Conservation (phyloP, 495 filamentous ascomycete genomes). For the Lichenothelia convexa region DNA sequence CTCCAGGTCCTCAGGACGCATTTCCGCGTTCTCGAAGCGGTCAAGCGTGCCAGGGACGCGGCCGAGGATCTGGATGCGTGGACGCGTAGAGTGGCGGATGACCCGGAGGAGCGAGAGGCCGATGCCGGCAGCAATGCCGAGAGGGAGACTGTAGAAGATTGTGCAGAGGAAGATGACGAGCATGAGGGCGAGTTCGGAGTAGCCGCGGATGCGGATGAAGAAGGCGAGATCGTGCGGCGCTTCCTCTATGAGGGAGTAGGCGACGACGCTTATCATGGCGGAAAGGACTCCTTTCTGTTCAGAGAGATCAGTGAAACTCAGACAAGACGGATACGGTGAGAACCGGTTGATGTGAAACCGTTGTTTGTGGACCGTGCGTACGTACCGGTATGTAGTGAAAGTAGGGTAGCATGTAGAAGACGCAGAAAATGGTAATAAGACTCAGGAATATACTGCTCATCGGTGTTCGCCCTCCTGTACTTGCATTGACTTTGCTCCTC, state of each 20-base stretch:
- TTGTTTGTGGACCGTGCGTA: constrained; percentile 9
- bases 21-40: constrained; percentile 79
- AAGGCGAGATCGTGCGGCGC: constrained; percentile 79
- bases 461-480: constrained; percentile 79
- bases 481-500: constrained; percentile 81
- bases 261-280: constrained; percentile 89
- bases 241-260: constrained; percentile 88
- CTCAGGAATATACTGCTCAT: constrained; percentile 79
- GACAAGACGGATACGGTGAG: too few relatives aligned
- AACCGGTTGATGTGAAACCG: too few relatives aligned
- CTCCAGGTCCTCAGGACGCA: constrained; percentile 56
- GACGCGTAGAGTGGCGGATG: constrained; percentile 72
- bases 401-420: constrained; percentile 69
- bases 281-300: constrained; percentile 80
- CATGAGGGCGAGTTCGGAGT: constrained; percentile 74
- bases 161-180: constrained; percentile 72
- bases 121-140: constrained; percentile 23
- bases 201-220: constrained; percentile 72
- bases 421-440: constrained; percentile 60
- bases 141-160: constrained; percentile 55
- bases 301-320: constrained; percentile 3
- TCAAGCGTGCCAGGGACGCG: constrained; percentile 58
- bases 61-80: constrained; percentile 92
- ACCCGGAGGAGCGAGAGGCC: constrained; percentile 50
- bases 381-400: constrained; percentile 86